phyloP scores from a whole-genome alignment of 2,329 filamentous ascomycete genomes.

The Claviceps digitariae region DNA sequence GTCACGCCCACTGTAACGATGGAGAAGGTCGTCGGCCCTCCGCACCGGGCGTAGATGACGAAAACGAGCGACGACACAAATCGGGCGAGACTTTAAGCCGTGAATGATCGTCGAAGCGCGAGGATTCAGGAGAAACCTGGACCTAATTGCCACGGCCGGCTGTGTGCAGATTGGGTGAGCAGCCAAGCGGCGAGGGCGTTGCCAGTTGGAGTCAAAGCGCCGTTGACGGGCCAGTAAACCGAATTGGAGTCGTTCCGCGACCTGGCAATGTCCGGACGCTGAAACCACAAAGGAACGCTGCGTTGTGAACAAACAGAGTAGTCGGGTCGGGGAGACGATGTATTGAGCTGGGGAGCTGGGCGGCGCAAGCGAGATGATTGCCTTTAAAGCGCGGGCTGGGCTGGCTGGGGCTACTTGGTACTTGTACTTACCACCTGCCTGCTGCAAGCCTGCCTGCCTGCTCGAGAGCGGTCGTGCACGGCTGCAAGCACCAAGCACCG shows the following conservation, averaged over 20 bases:
- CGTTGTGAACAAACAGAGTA: slow-evolving; percentile 1
- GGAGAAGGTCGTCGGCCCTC: slow-evolving; percentile 12
- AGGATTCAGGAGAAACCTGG: slow-evolving; percentile 5
- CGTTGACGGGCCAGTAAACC: slow-evolving; percentile 5
- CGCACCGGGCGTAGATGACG: slow-evolving; percentile 9
- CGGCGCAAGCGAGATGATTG: slow-evolving; percentile 40
- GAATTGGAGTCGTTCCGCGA: slow-evolving; percentile 4
- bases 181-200: slow-evolving; percentile 1
- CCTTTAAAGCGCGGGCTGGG: slow-evolving; percentile 17
- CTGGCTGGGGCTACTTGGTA: slow-evolving; percentile 2
- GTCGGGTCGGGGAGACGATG: slow-evolving; percentile 16
- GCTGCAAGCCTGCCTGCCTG: background rate
- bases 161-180: slow-evolving; percentile 1
- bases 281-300: slow-evolving; percentile 7
- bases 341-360: slow-evolving; percentile 33
- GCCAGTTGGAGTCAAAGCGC: slow-evolving; percentile 4
- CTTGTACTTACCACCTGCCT: slow-evolving; percentile 5
- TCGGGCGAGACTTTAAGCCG: background rate
- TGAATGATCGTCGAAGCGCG: slow-evolving; percentile 4
- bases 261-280: background rate
- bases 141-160: background rate
- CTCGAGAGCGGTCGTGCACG: slow-evolving; percentile 13
- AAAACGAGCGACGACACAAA: background rate
- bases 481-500: slow-evolving; percentile 6
- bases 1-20: slow-evolving; percentile 12